Base-by-base conservation (phyloP, 805 yeast genomes). In the Groenewaldozyma tartarivorans region DNA sequence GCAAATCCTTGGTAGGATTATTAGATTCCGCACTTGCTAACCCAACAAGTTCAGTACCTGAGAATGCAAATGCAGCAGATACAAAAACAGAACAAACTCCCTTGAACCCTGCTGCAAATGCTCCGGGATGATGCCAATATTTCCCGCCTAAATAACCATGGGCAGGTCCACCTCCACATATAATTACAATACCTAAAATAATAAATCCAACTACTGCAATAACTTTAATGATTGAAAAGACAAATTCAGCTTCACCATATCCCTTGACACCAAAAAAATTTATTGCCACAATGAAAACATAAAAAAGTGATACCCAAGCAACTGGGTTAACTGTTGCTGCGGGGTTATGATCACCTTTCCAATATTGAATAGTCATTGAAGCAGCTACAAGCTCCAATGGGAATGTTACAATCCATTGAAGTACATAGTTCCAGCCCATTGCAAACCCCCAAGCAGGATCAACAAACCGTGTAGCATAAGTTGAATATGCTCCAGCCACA, bases 391-490 rank as follows among this genome's bases (percentile, higher is more conserved):
- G 63, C 53, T 80, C 87, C 45, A 79, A 62, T 0, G 87, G 86
- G 42, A 79, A 63, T 19, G 77, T 69, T 37, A 78, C 77, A 18
- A 79, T 60, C 77, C 77, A 75, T 57, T 76, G 81, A 48, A 79
- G 57, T 43, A 74, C 74, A 53, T 80, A 80, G 56, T 77, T 77
- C 83, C 81, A 75, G 31, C 82, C 83, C 56, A 78, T 74, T 36
- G 85, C 76, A 53, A 80, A 80, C 1, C 85, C 85, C 56, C 78
- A 66, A 18, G 81, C 74, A 13, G 79, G 79, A 47, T 79, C 85
- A 32, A 79, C 65, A 49, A 79, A 70, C 49, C 85, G 64, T 37
- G 76, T 67, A 46, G 79, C 73, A 59, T 71, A 78, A 42, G 74
- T 68, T 39, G 76, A 72, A 54, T 77, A 75, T 13, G 79, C 69